Conservation (phyloP, 2,329 filamentous ascomycete genomes). For the Sclerotinia glacialis region DNA sequence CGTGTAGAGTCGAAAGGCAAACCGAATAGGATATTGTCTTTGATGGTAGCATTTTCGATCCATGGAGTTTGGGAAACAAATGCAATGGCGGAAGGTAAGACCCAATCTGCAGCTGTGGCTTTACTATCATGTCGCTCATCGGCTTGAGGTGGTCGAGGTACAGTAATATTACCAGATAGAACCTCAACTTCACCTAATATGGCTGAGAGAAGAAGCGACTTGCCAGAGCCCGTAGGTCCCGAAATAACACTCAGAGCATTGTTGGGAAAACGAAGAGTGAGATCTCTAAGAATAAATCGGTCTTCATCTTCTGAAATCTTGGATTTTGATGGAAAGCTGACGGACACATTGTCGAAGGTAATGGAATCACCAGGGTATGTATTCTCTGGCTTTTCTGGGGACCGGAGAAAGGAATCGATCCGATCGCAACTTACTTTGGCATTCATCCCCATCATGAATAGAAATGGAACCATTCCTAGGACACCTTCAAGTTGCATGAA, state of each 20-base stretch:
- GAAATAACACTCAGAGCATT: constrained; percentile 70
- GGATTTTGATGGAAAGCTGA: constrained; percentile 70
- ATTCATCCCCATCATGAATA: constrained; percentile 66
- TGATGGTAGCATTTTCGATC: constrained; percentile 77
- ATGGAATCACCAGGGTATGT: constrained; percentile 58
- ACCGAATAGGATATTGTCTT: constrained; percentile 74
- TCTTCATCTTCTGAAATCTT: constrained; percentile 53
- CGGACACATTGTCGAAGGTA: constrained; percentile 60
- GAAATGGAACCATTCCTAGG: constrained; percentile 65
- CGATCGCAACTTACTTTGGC: constrained; percentile 68
- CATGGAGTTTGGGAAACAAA: constrained; percentile 77
- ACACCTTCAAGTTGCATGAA: constrained; percentile 69
- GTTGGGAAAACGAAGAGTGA: constrained; percentile 63
- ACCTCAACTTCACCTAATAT: constrained; percentile 73
- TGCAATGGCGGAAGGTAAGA: constrained; percentile 63
- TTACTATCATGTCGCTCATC: constrained; percentile 57
- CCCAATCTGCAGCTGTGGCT: constrained; percentile 61
- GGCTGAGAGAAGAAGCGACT: constrained; percentile 69
- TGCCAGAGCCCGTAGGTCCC: constrained; percentile 73
- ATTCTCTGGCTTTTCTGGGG: constrained; percentile 58
- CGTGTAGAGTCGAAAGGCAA: constrained; percentile 63
- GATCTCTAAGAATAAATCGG: constrained; percentile 61
- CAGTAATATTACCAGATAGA: constrained; percentile 57
- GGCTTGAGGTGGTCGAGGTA: constrained; percentile 49
- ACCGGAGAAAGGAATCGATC: constrained; percentile 65